Evolutionary conservation across 2,329 filamentous ascomycete species (phyloP).

Genomic region (Verticillium alfalfae): DNA sequence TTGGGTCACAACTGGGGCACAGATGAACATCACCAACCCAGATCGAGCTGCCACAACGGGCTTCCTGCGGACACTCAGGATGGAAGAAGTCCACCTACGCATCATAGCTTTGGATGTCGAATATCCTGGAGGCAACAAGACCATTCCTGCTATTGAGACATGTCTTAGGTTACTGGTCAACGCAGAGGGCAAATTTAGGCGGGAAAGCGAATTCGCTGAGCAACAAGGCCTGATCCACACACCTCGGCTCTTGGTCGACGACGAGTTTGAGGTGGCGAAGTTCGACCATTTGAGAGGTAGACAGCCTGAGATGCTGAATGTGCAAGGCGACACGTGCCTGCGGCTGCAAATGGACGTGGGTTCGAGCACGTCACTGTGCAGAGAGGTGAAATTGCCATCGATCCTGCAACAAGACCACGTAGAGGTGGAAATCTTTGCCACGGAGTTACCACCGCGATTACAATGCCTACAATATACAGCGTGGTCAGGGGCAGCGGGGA

Average conservation of each 20-base stretch:
- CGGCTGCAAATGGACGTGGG: neutral
- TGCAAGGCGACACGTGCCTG: neutral
- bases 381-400: neutral
- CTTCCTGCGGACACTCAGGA: neutral
- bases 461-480: too few relatives aligned
- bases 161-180: neutral
- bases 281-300: neutral
- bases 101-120: slow-evolving; percentile 4
- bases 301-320: neutral
- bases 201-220: slow-evolving; percentile 19
- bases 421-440: slow-evolving; percentile 5
- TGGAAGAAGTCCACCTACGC: neutral
- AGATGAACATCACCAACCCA: slow-evolving; percentile 14
- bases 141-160: neutral
- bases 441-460: neutral
- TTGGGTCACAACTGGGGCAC: slow-evolving; percentile 19
- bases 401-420: neutral
- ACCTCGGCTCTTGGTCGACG: slow-evolving; percentile 1
- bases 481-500: neutral
- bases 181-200: neutral
- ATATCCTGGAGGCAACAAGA: neutral
- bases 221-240: slow-evolving; percentile 15
- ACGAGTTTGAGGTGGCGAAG: slow-evolving; percentile 2
- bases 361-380: neutral
- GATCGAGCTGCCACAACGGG: slow-evolving; percentile 8